A percentile compares a stretch with the other conserved stretches of the same genome.
phyloP scores from a whole-genome alignment of 208 protist species.

The Crithidia brevicula region DNA sequence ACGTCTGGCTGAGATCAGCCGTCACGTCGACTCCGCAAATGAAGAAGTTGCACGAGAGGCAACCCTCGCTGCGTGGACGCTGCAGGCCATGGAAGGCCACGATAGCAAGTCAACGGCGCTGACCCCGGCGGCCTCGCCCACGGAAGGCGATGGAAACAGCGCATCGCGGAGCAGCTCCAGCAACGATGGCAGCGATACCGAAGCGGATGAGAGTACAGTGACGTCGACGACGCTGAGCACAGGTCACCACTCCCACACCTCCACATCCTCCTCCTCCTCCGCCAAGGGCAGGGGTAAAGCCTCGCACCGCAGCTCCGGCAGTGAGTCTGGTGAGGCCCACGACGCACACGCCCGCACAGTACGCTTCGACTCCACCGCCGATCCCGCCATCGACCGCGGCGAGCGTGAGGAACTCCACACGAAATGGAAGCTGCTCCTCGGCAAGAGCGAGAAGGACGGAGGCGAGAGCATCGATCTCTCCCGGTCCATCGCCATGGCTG shows the following conservation, averaged over 20 bases:
- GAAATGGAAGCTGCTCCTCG: slow-evolving; percentile 10
- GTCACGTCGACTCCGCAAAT: not conserved
- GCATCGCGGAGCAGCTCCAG: not conserved
- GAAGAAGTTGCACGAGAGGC: slow-evolving; percentile 9
- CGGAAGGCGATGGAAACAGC: not conserved
- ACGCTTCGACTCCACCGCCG: slow-evolving; percentile 8
- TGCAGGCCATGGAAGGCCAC: slow-evolving; percentile 22
- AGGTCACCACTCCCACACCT: not conserved
- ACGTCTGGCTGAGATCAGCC: slow-evolving; percentile 27
- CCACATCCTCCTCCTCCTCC: too few relatives aligned
- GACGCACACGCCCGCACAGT: slow-evolving; percentile 4
- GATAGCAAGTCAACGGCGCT: too few relatives aligned
- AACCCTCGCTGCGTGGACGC: slow-evolving; percentile 16
- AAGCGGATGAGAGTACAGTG: not conserved
- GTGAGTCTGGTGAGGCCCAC: not conserved
- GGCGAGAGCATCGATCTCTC: slow-evolving; percentile 15
- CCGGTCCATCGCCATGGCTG: slow-evolving; percentile 22
- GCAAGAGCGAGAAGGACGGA: slow-evolving; percentile 1
- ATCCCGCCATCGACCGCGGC: not conserved
- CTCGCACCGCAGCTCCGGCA: not conserved
- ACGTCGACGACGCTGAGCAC: slow-evolving; percentile 3
- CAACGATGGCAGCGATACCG: not conserved
- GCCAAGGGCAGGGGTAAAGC: not conserved
- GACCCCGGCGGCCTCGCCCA: not conserved
- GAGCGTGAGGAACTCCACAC: slow-evolving; percentile 10